Percentiles rank a stretch among this genome's conserved stretches.
These are phyloP conservation scores for Apophysomyces ossiformis DNA, from an alignment of 371 early-diverging fungal species.

Conservation along the genomic window DNA sequence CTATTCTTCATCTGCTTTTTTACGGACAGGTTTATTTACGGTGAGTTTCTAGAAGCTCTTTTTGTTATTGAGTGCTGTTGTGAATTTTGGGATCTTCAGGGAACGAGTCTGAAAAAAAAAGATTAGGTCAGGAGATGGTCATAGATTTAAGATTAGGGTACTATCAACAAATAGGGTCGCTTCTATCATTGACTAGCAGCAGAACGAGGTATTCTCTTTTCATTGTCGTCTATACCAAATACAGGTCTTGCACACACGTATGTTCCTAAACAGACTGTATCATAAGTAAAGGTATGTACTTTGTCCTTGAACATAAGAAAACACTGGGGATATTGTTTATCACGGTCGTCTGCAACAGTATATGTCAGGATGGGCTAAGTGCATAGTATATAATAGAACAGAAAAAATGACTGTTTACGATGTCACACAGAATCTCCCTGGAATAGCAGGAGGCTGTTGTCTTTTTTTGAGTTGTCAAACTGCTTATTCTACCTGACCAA, in stretches of 20 bases:
- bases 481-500: neutral
- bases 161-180: neutral
- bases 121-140: neutral
- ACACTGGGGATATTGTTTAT: neutral
- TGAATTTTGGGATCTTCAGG: neutral
- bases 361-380: neutral
- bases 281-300: neutral
- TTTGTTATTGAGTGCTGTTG: no score
- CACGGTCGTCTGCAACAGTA: neutral
- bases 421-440: conserved; percentile 23
- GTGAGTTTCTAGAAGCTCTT: no score
- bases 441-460: conserved; percentile 26
- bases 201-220: conserved; percentile 5
- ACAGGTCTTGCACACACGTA: neutral
- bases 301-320: neutral
- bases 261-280: neutral
- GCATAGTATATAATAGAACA: neutral
- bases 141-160: neutral
- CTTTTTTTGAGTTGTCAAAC: conserved; percentile 5
- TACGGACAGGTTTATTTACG: no score
- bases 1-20: no score
- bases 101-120: neutral
- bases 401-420: conserved; percentile 1
- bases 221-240: conserved; percentile 3
- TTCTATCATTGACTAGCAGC: neutral